Evolutionary conservation across 768 basidiomycete genomes (phyloP).

Genomic region (Tylopilus plumbeoviolaceoides): DNA sequence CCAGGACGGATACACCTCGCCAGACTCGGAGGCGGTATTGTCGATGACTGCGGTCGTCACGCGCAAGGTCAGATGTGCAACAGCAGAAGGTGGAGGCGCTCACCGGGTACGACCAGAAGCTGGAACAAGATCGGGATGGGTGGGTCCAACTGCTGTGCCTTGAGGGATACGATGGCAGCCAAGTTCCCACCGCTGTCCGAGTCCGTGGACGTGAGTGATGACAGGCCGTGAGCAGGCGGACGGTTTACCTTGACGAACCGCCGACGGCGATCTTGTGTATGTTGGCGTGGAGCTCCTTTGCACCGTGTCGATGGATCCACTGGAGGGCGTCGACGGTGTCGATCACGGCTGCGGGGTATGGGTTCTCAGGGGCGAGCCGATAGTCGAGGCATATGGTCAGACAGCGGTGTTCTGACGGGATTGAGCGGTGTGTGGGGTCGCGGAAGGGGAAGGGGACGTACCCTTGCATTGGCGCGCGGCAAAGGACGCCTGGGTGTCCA

Average conservation of each 20-base stretch:
- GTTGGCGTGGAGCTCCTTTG: conserved; percentile 25
- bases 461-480: too few relatives aligned
- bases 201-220: background rate
- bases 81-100: background rate
- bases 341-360: too few relatives aligned
- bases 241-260: conserved; percentile 47
- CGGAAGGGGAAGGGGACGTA: too few relatives aligned
- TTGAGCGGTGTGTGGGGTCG: too few relatives aligned
- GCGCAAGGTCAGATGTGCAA: background rate
- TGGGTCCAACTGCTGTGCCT: conserved; percentile 46
- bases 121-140: conserved; percentile 31
- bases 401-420: too few relatives aligned
- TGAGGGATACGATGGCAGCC: conserved; percentile 61
- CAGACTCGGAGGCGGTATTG: conserved; percentile 53
- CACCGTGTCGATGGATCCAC: too few relatives aligned
- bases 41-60: conserved; percentile 46
- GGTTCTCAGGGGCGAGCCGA: too few relatives aligned
- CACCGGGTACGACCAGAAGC: conserved; percentile 58
- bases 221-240: too few relatives aligned
- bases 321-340: too few relatives aligned
- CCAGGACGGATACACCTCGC: conserved; percentile 46
- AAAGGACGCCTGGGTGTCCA: too few relatives aligned
- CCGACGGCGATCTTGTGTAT: conserved; percentile 50
- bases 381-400: too few relatives aligned
- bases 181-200: conserved; percentile 63